A percentile compares a stretch with the other conserved stretches of the same genome.
phyloP scores from a whole-genome alignment of 225 moss, liverwort and hornwort genomes.

The Anthoceros angustus region DNA sequence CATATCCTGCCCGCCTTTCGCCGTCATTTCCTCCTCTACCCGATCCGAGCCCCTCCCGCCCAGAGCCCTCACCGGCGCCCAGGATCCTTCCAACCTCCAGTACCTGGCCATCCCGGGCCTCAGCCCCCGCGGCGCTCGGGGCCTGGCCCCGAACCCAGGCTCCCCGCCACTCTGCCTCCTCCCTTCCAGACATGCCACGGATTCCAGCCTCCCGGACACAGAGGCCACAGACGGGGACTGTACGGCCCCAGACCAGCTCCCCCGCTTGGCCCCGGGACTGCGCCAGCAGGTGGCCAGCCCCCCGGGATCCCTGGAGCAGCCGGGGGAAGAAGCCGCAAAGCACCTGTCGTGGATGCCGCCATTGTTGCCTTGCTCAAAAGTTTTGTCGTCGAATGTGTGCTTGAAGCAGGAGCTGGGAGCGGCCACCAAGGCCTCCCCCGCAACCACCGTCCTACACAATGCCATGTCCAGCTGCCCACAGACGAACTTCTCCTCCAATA shows the following conservation, averaged over 20 bases:
- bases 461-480: background rate
- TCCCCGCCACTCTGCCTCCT: no score
- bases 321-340: no score
- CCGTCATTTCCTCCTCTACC: background rate
- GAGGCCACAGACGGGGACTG: no score
- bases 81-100: background rate
- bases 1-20: background rate
- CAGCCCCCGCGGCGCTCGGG: background rate
- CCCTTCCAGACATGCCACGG: no score
- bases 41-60: background rate
- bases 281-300: no score
- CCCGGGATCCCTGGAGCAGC: no score
- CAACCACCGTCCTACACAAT: background rate
- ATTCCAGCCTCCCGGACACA: no score
- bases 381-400: slow-evolving; percentile 1
- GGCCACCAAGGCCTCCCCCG: background rate
- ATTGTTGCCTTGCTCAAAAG: background rate
- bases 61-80: background rate
- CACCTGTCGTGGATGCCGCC: background rate
- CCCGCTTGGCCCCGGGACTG: no score
- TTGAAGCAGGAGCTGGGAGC: background rate
- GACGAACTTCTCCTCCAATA: background rate
- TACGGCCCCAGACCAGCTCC: no score
- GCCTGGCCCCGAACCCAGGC: no score
- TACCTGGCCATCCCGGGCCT: background rate